Conservation (phyloP, 2,329 filamentous ascomycete species). For the Cladobotryum mycophilum region DNA sequence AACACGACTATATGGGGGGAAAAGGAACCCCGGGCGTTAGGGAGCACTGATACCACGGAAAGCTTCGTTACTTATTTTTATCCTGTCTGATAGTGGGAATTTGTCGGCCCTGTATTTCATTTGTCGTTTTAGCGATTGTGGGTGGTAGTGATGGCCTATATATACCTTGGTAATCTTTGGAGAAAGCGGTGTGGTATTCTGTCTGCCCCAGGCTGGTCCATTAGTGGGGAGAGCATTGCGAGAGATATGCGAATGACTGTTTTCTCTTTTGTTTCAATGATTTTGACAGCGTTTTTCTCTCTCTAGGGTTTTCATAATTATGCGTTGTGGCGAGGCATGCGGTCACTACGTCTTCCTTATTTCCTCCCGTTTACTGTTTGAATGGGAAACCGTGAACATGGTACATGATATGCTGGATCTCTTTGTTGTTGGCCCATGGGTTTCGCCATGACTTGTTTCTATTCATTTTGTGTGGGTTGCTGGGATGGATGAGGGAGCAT, state of each 20-base stretch:
- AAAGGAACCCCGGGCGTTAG: slow-evolving; percentile 28
- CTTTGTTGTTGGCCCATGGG: not conserved
- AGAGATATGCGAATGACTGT: slow-evolving; percentile 12
- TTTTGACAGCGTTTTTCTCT: not conserved
- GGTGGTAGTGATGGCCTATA: slow-evolving; percentile 12
- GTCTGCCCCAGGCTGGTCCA: slow-evolving; percentile 11
- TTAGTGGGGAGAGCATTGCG: slow-evolving; percentile 6
- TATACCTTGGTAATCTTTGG: slow-evolving; percentile 18
- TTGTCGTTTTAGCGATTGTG: slow-evolving; percentile 8
- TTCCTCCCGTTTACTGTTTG: not conserved
- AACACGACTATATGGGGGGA: slow-evolving; percentile 26
- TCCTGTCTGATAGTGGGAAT: slow-evolving; percentile 12
- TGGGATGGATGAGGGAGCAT: not conserved
- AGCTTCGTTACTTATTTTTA: slow-evolving; percentile 27
- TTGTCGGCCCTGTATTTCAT: not conserved
- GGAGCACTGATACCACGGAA: slow-evolving; percentile 33
- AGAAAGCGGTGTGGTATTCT: slow-evolving; percentile 11
- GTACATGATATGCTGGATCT: not conserved
- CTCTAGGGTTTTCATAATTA: not conserved
- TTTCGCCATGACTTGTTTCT: not conserved
- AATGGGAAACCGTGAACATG: not conserved
- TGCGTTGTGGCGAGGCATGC: no score
- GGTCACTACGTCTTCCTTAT: no score
- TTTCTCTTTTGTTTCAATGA: slow-evolving; percentile 14
- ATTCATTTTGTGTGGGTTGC: not conserved